Evolutionary conservation across 768 basidiomycete species (phyloP).

Genomic region (Lactarius hatsudake): DNA sequence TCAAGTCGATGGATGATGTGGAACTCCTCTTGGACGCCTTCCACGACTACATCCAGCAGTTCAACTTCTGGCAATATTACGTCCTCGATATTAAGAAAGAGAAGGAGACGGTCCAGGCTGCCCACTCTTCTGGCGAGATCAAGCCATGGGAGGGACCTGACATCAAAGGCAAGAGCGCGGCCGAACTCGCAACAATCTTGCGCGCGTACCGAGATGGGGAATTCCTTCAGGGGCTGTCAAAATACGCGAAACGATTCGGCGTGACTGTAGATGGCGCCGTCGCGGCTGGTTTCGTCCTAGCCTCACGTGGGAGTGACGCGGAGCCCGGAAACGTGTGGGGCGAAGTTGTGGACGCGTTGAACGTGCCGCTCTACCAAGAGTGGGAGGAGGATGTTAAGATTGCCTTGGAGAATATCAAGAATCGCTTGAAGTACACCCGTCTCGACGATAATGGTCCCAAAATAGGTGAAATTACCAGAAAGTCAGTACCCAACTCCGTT

Average conservation of each 20-base stretch:
- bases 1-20: conserved; percentile 69
- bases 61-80: conserved; percentile 93
- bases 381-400: conserved; percentile 80
- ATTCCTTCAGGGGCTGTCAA: conserved; percentile 52
- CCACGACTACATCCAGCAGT: conserved; percentile 52
- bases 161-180: conserved; percentile 55
- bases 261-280: conserved; percentile 57
- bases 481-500: conserved; percentile 46
- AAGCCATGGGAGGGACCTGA: conserved; percentile 60
- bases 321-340: conserved; percentile 57
- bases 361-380: conserved; percentile 82
- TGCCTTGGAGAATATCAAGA: conserved; percentile 71
- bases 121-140: conserved; percentile 47
- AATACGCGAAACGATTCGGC: conserved; percentile 64
- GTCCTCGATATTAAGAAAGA: conserved; percentile 74
- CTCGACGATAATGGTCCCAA: conserved; percentile 82
- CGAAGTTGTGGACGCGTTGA: conserved; percentile 78
- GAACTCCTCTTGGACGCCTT: conserved; percentile 64
- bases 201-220: conserved; percentile 44
- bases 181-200: conserved; percentile 65
- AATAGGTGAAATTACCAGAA: conserved; percentile 70
- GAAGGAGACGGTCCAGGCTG: conserved; percentile 52
- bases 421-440: conserved; percentile 75
- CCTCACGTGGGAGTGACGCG: conserved; percentile 51
- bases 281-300: conserved; percentile 73